These are phyloP conservation scores for Podospora fimiseda DNA, from an alignment of 495 filamentous ascomycete genomes.

Conservation along the genomic window DNA sequence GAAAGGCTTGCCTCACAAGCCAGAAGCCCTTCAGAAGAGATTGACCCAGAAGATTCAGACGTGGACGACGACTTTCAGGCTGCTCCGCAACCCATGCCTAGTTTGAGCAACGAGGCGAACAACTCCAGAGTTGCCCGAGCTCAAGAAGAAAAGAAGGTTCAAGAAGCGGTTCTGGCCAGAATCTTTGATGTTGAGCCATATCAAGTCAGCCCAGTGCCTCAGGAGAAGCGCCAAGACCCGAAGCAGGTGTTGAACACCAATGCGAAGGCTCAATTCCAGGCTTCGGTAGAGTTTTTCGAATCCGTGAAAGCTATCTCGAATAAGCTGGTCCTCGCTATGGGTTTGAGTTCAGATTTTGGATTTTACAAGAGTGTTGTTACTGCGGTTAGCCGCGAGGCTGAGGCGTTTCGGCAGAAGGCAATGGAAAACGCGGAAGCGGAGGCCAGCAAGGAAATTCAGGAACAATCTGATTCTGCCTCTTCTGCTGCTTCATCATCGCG, in stretches of 20 bases:
- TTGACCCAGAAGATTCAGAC: slow-evolving; percentile 48
- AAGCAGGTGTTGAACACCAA: slow-evolving; percentile 23
- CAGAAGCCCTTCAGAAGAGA: slow-evolving; percentile 43
- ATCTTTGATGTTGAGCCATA: slow-evolving; percentile 46
- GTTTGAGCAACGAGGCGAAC: slow-evolving; percentile 25
- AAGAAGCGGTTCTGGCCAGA: slow-evolving; percentile 48
- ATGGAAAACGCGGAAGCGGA: too few species aligned
- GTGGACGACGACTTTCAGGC: slow-evolving; percentile 41
- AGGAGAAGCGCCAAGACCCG: slow-evolving; percentile 25
- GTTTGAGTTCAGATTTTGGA: neutral
- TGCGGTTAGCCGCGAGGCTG: too few species aligned
- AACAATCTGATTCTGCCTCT: too few species aligned
- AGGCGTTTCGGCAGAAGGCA: too few species aligned
- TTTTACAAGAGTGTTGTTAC: too few species aligned
- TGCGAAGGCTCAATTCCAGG: slow-evolving; percentile 15
- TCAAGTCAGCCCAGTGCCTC: slow-evolving; percentile 20
- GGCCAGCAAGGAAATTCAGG: too few species aligned
- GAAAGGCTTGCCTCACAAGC: slow-evolving; percentile 43
- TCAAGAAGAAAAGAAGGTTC: slow-evolving; percentile 44
- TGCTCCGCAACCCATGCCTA: slow-evolving; percentile 6
- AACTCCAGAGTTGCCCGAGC: slow-evolving; percentile 36
- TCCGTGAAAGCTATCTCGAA: slow-evolving; percentile 6
- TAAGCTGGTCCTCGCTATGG: slow-evolving; percentile 1
- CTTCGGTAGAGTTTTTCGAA: neutral
- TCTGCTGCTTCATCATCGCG: too few species aligned